Evolutionary conservation across 2,329 filamentous ascomycete species (phyloP), one percentile per base, ranked within the genome.

Genomic region (Colletotrichum melonis): DNA sequence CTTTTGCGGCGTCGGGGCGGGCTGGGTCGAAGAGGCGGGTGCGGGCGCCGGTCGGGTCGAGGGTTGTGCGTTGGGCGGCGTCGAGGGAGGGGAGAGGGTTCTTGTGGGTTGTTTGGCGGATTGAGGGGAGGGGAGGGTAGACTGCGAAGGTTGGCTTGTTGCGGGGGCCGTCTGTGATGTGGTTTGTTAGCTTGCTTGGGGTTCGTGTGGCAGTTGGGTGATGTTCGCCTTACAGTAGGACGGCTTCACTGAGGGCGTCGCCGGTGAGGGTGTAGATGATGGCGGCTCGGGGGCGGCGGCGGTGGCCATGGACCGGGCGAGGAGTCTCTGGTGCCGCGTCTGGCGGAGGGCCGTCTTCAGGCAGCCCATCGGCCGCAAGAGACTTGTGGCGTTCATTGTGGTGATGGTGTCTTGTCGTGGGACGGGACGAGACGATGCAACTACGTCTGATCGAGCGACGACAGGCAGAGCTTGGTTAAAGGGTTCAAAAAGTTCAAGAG

Each of bases 31-130:
- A 98, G 70, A 99, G 91, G 38, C 91, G 90, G 56, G 92, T 93
- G 74, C 96, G 93, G 65, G 93, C 92, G 63, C 95, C 95, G 1
- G 92, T 95, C 5, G 95, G 95, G 84, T 99, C 97, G 79, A 98
- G 93, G 55, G 88, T 83, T 54, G 88, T 81, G 79, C 97, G 88
- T 84, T 97, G 94, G 69, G 90, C 84, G 64, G 88, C 82, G 77
- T 92, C 92, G 78, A 97, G 87, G 71, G 88, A 82, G 49, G 87
- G 86, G 79, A 98, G 85, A 26, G 95, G 92, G 79, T 95, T 88
- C 70, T 91, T 90, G 83, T 89, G 89, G 69, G 84, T 89, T 69
- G 84, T 83, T 70, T 86, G 83, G 70, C 86, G 85, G 63, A 89
- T 83, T 11, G 91, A 89, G 42, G 88, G 87, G 14, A 89, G 84